Evolutionary conservation across 768 basidiomycete species (phyloP).

Genomic region (Psilocybe tampanensis): DNA sequence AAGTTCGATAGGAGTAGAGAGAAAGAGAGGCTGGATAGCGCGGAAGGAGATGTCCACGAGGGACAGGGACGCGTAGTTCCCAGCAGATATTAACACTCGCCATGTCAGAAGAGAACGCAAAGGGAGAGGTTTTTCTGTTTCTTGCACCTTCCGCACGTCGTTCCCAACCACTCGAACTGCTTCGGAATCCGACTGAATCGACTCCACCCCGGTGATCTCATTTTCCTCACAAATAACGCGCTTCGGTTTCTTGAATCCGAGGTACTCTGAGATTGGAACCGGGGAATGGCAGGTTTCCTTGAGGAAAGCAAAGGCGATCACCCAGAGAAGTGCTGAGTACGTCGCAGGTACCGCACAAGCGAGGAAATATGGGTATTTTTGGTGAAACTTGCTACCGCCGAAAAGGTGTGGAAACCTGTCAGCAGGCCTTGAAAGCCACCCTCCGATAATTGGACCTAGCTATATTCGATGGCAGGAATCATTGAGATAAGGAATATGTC

Average conservation of each 20-base stretch:
- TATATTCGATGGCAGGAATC: not conserved
- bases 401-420: slow-evolving; percentile 57
- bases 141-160: not conserved
- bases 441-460: slow-evolving; percentile 59
- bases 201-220: not conserved
- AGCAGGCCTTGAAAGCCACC: slow-evolving; percentile 55
- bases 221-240: slow-evolving; percentile 6
- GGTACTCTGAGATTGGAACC: slow-evolving; percentile 21
- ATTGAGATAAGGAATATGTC: not conserved
- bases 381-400: slow-evolving; percentile 46
- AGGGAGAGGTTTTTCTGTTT: slow-evolving; percentile 43
- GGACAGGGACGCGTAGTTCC: slow-evolving; percentile 68
- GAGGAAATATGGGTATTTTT: slow-evolving; percentile 65
- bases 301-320: slow-evolving; percentile 53
- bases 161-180: not conserved
- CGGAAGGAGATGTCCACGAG: slow-evolving; percentile 69
- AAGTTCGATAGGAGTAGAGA: slow-evolving; percentile 66
- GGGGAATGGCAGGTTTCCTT: slow-evolving; percentile 47
- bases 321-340: slow-evolving; percentile 54
- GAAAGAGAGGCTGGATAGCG: slow-evolving; percentile 69
- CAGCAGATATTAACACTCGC: slow-evolving; percentile 59
- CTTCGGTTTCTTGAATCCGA: slow-evolving; percentile 22
- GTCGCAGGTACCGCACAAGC: slow-evolving; percentile 71
- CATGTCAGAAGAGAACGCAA: slow-evolving; percentile 53
- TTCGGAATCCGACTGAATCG: slow-evolving; percentile 1